Evolutionary conservation across 441 rosid genomes (phyloP), one percentile per base, ranked within the genome.

Genomic region (Viola pubescens): DNA sequence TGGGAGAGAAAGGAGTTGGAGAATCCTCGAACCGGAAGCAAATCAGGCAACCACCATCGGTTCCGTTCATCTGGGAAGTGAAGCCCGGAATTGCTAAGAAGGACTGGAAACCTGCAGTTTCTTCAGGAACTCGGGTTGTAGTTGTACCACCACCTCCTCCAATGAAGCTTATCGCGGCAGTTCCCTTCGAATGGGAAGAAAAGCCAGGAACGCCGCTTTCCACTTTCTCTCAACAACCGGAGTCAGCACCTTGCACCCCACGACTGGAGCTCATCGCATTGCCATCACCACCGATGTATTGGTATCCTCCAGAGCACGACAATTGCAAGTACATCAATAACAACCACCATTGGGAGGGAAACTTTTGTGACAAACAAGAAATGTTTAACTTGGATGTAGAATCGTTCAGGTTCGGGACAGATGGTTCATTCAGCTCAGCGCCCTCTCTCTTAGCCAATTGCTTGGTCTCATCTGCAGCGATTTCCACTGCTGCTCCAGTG

Each of bases 21-120:
- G 63, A 59, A 56, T 26, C 64, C 14, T 70, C 76, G 5, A 76
- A 54, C 54, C 69, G 70, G 44, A 85, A 64, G 71, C 80, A 70
- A 43, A 49, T 74, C 62, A 76, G 84, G 74, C 82, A 75, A 56
- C 87, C 89, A 38, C 94, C 89, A 49, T 74, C 89, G 11, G 80
- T 89, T 63, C 94, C 97, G 9, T 92, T 87, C 74, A 65, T 84
- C 40, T 87, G 97, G 98, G 97, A 89, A 72, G 85, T 68, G 54
- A 76, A 70, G 67, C 96, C 97, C 3, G 97, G 98, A 44, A 64
- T 73, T 38, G 82, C 94, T n/a, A 85, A 82, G 67, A 87, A 73
- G 56, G 75, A 77, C 64, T 89, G 97, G 97, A 81, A 70, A 53
- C 84, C 85, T n/a, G 74, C 46, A 26, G 70, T 69, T 67, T 62